Evolutionary conservation across 306 rosid genomes (phyloP), one percentile per base, ranked within the genome.

Genomic region (Rosa multiflora): DNA sequence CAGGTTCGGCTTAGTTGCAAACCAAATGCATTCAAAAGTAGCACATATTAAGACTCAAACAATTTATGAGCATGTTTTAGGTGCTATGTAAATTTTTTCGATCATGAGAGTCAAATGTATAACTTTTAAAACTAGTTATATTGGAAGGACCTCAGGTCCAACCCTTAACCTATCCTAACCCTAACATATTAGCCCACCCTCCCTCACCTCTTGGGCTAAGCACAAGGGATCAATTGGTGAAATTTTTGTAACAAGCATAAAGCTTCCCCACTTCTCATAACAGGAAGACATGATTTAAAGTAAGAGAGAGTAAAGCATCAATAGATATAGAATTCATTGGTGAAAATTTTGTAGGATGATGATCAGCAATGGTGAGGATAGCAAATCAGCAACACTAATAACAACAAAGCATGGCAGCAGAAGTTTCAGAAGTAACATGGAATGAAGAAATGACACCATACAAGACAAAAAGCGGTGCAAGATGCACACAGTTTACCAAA

Each of bases 391-490:
- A 67, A 20, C 2, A 67, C 43, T 42, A 17, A 6, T 40, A 18
- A 40, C 72, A 58, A 43, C 26, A 42, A 40, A 59, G 11, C 7
- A 23, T 43, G 21, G 17, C 70, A 59, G 44, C 44, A 75, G 67
- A 59, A 75, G 39, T 43, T 59, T 43, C 26, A 59, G 26, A 14
- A 26, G 42, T 26, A 23, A 56, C 37, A 17, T 58, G 67, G 21
- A 39, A 74, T 12, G 78, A 56, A 53, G 37, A 59, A n/a, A 74
- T 74, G 26, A 18, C 5, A 20, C 8, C 29, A 73, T 69, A 61
- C 75, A 68, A 15, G 43, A 43, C 17, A 40, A 18, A 35, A 68
- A 21, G n/a, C 32, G 3, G 42, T 6, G 21, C 47, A 43, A 1
- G 64, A 35, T 5, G 18, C 39, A 18, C 63, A 51, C 13, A 42